A percentile compares a stretch with the other conserved stretches of the same genome.
phyloP scores from a whole-genome alignment of 2,329 filamentous ascomycete genomes.

The Curvularia hawaiiensis region DNA sequence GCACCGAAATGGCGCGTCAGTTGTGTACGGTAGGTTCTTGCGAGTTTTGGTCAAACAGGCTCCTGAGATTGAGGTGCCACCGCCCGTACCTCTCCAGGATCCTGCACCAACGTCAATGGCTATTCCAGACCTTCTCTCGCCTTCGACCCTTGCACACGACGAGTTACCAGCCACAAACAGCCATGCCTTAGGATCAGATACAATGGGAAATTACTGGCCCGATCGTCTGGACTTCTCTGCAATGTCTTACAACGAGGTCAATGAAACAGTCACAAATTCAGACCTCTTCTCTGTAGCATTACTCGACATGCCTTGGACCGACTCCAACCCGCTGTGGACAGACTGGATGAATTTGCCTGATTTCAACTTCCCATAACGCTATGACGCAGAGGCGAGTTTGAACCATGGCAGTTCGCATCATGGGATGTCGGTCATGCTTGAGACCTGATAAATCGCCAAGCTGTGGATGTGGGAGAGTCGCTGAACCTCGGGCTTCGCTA shows the following conservation, averaged over 20 bases:
- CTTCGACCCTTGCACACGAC: slow-evolving; percentile 7
- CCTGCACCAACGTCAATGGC: slow-evolving; percentile 16
- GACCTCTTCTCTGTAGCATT: slow-evolving; percentile 63
- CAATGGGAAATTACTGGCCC: slow-evolving; percentile 26
- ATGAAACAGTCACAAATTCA: slow-evolving; percentile 68
- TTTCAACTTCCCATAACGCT: slow-evolving; percentile 33
- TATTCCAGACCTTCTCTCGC: slow-evolving; percentile 17
- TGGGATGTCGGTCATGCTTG: background rate
- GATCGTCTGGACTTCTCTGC: slow-evolving; percentile 63
- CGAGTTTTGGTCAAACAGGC: slow-evolving; percentile 49
- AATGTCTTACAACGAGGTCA: slow-evolving; percentile 73
- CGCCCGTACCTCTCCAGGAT: slow-evolving; percentile 4
- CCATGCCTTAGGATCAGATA: slow-evolving; percentile 17
- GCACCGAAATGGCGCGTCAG: slow-evolving; percentile 70
- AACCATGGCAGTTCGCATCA: background rate
- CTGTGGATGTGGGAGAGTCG: background rate
- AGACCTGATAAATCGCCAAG: slow-evolving; percentile 1
- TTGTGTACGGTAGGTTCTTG: slow-evolving; percentile 63
- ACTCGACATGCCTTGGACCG: slow-evolving; percentile 63
- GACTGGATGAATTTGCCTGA: slow-evolving; percentile 45
- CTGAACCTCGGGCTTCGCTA: slow-evolving; percentile 9
- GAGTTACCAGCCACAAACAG: slow-evolving; percentile 9
- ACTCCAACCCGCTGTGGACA: slow-evolving; percentile 48
- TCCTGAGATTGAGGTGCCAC: slow-evolving; percentile 21
- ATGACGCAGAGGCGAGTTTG: background rate